These are phyloP conservation scores for Saccharomycopsis oosterbeekiorum DNA, from an alignment of 805 yeast species.

Conservation along the genomic window DNA sequence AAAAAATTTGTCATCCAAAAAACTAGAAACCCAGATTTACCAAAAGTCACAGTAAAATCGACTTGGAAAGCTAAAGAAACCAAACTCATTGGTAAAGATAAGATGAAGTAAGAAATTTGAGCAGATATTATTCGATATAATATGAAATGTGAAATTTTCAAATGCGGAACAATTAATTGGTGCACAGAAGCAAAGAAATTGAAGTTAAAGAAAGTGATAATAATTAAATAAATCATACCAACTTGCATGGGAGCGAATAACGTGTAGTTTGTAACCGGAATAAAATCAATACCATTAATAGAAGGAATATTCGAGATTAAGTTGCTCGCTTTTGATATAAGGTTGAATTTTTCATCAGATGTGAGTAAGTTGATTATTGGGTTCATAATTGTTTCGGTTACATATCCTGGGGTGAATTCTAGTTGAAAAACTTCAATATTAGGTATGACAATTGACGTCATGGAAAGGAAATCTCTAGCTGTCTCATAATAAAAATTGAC, in stretches of 20 bases:
- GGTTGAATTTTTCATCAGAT: conserved; percentile 17
- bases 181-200: conserved; percentile 45
- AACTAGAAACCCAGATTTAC: conserved; percentile 54
- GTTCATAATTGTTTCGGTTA: conserved; percentile 2
- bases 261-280: conserved; percentile 36
- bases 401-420: conserved; percentile 7
- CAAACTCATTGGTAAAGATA: conserved; percentile 44
- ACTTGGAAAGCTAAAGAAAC: conserved; percentile 57
- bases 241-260: conserved; percentile 53
- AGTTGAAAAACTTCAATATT: conserved; percentile 22
- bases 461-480: conserved; percentile 43
- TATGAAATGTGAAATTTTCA: conserved; percentile 33
- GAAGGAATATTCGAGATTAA: conserved; percentile 26
- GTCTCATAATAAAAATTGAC: conserved; percentile 43
- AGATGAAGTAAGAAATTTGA: conserved; percentile 38
- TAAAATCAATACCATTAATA: conserved; percentile 30
- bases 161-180: conserved; percentile 31
- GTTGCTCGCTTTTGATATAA: conserved; percentile 22
- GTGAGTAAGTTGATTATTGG: conserved; percentile 8
- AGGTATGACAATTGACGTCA: conserved; percentile 34
- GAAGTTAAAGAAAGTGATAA: conserved; percentile 60
- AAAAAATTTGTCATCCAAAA: conserved; percentile 52
- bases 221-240: conserved; percentile 57
- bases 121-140: conserved; percentile 39
- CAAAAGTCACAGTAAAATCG: conserved; percentile 41